Conservation (phyloP, 1,139 yeast genomes). For the Zygoascus sp. region DNA sequence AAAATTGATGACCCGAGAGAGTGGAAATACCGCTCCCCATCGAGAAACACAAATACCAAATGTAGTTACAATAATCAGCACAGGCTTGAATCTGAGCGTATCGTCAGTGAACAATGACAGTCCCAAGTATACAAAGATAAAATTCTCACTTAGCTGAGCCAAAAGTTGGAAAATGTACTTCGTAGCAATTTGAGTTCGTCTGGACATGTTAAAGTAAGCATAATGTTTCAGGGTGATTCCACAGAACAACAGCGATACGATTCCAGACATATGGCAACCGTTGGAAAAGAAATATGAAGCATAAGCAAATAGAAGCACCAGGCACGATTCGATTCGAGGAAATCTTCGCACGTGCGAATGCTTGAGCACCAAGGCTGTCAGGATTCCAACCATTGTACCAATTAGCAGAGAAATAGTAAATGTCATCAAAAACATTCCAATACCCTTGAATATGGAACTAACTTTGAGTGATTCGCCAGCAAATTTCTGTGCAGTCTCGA, state of each 20-base stretch:
- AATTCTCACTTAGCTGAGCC: slow-evolving; percentile 94
- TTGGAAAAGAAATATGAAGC: slow-evolving; percentile 96
- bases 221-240: slow-evolving; percentile 96
- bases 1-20: slow-evolving; percentile 80
- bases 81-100: slow-evolving; percentile 88
- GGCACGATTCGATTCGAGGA: slow-evolving; percentile 94
- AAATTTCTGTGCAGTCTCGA: slow-evolving; percentile 96
- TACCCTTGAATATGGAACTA: slow-evolving; percentile 83
- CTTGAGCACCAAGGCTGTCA: slow-evolving; percentile 83
- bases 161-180: slow-evolving; percentile 89
- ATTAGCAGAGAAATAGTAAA: slow-evolving; percentile 90
- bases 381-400: slow-evolving; percentile 80
- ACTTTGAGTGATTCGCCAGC: slow-evolving; percentile 79
- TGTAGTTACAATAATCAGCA: slow-evolving; percentile 84
- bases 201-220: slow-evolving; percentile 95
- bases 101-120: slow-evolving; percentile 93
- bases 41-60: slow-evolving; percentile 90
- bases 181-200: slow-evolving; percentile 94
- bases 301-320: slow-evolving; percentile 85
- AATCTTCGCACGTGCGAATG: slow-evolving; percentile 90
- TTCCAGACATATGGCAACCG: slow-evolving; percentile 99
- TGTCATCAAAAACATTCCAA: slow-evolving; percentile 88
- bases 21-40: slow-evolving; percentile 96
- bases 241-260: slow-evolving; percentile 89
- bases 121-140: slow-evolving; percentile 92